A percentile compares a stretch with the other conserved stretches of the same genome.
Conservation (phyloP, 2,329 filamentous ascomycete genomes). For the Nemania sp. region DNA sequence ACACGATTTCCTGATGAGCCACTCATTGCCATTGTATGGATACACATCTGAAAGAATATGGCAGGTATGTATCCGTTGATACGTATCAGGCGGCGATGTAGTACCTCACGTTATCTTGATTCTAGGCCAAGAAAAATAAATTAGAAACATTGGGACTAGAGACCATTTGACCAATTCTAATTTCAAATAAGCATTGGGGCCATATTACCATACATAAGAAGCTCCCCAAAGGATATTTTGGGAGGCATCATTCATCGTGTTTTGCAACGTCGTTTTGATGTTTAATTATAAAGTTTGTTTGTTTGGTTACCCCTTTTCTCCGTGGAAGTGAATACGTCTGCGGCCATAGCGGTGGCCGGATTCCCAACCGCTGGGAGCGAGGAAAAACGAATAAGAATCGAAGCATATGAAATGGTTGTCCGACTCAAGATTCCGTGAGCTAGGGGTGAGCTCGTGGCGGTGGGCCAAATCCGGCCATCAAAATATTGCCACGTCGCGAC, state of each 20-base stretch:
- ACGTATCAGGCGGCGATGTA: conserved; percentile 25
- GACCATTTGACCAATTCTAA: conserved; percentile 18
- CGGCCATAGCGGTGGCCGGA: conserved; percentile 38
- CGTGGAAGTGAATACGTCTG: conserved; percentile 23
- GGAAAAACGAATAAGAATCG: conserved; percentile 23
- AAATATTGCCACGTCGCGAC: conserved; percentile 49
- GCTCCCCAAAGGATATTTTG: background rate
- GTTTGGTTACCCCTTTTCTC: conserved; percentile 7
- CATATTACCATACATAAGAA: background rate
- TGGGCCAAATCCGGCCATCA: conserved; percentile 50
- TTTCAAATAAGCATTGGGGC: conserved; percentile 12
- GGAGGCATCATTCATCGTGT: background rate
- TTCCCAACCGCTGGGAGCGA: conserved; percentile 39
- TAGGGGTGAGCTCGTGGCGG: conserved; percentile 48
- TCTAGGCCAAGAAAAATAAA: conserved; percentile 1
- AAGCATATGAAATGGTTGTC: conserved; percentile 28
- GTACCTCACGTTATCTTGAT: conserved; percentile 17
- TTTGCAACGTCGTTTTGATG: background rate
- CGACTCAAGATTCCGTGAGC: conserved; percentile 36
- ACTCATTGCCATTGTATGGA: conserved; percentile 17
- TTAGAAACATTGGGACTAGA: conserved; percentile 3
- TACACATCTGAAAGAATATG: conserved; percentile 5
- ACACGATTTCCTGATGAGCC: conserved; percentile 19
- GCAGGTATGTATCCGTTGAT: conserved; percentile 15
- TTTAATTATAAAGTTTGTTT: conserved; percentile 1